Conservation (phyloP, 129 eudicot genomes). For the Oenanthe sinensis region DNA sequence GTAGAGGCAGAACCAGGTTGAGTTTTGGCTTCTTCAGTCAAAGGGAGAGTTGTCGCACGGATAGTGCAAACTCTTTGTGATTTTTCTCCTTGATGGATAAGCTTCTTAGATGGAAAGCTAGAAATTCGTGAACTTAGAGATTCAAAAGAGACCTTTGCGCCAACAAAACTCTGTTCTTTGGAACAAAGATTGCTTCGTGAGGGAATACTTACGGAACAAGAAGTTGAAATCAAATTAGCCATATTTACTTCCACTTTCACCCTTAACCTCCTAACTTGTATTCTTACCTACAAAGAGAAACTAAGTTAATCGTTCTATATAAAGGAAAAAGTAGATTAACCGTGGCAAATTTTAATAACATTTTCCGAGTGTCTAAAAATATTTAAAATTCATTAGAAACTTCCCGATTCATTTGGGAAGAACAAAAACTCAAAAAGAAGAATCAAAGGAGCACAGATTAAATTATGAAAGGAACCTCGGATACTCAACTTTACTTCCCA, state of each 20-base stretch:
- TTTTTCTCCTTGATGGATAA: constrained; percentile 22
- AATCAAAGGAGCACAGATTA: not conserved
- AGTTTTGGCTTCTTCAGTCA: constrained; percentile 38
- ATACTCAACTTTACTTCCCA: not conserved
- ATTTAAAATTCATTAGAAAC: not conserved
- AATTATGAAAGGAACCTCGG: not conserved
- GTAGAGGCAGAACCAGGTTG: constrained; percentile 35
- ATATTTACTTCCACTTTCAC: constrained; percentile 28
- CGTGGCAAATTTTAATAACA: not conserved
- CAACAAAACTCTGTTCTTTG: constrained; percentile 19
- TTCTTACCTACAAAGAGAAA: constrained; percentile 20
- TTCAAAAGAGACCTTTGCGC: constrained; percentile 18
- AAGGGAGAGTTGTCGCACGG: constrained; percentile 49
- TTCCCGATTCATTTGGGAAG: not conserved
- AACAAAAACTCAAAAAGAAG: not conserved
- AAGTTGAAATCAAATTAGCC: constrained; percentile 59
- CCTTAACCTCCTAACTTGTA: constrained; percentile 1
- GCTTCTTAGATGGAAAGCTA: constrained; percentile 23
- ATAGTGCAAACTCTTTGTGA: constrained; percentile 26
- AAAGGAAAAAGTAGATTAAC: not conserved
- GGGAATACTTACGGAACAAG: constrained; percentile 45
- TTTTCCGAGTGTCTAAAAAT: not conserved
- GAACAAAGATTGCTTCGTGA: constrained; percentile 26
- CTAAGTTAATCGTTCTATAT: not conserved
- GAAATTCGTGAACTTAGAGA: constrained; percentile 34